Evolutionary conservation across 805 yeast species (phyloP).

Genomic region (Barnettozyma wickerhamii): DNA sequence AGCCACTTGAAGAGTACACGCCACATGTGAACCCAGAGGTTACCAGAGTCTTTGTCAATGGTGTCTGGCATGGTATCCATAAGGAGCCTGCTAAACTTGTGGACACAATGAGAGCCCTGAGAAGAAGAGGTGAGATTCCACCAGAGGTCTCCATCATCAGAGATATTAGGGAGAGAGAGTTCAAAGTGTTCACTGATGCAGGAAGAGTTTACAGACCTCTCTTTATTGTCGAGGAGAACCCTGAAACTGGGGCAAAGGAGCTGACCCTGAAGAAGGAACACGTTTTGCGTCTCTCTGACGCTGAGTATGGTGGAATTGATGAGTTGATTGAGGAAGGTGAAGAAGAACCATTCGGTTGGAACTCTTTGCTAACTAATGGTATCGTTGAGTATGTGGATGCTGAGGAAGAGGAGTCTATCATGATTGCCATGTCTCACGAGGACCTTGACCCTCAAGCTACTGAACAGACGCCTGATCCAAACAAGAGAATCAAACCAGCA

Average conservation of each 20-base stretch:
- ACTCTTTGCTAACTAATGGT: constrained; percentile 76
- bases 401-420: constrained; percentile 96
- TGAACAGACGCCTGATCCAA: constrained; percentile 40
- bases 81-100: constrained; percentile 92
- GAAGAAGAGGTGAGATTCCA: constrained; percentile 93
- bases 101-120: constrained; percentile 82
- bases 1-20: constrained; percentile 91
- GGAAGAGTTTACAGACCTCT: constrained; percentile 98
- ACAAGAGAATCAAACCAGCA: constrained; percentile 78
- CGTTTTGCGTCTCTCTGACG: constrained; percentile 60
- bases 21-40: constrained; percentile 90
- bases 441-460: constrained; percentile 69
- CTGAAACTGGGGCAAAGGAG: constrained; percentile 58
- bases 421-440: constrained; percentile 99
- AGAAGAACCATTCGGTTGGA: constrained; percentile 62
- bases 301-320: constrained; percentile 59
- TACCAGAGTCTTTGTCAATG: constrained; percentile 93
- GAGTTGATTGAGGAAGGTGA: constrained; percentile 34
- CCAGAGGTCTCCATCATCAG: constrained; percentile 96
- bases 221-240: constrained; percentile 87
- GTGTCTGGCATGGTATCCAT: constrained; percentile 99
- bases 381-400: constrained; percentile 96
- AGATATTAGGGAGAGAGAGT: constrained; percentile 95
- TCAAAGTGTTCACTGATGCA: constrained; percentile 95
- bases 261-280: constrained; percentile 83